Percentiles rank a stretch among this genome's conserved stretches.
These are phyloP conservation scores for Asterophora parasitica DNA, from an alignment of 768 basidiomycete genomes.

Conservation along the genomic window DNA sequence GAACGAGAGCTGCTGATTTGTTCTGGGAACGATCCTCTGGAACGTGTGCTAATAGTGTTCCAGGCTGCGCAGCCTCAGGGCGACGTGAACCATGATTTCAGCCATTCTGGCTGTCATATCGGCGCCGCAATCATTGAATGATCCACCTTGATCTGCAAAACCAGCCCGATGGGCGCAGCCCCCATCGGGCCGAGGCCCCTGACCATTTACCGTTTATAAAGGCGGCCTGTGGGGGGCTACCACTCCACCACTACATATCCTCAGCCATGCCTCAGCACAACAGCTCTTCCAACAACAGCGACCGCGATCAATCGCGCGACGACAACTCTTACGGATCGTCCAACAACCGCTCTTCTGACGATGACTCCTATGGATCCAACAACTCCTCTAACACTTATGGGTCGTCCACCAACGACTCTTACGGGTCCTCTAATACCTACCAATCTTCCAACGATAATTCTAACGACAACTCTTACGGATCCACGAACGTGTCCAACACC, in stretches of 20 bases:
- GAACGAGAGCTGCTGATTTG: no score
- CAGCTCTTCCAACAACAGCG: constrained; percentile 18
- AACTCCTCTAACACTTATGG: constrained; percentile 16
- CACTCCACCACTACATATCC: neutral
- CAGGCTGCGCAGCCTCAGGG: no score
- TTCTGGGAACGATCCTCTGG: no score
- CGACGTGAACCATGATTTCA: neutral
- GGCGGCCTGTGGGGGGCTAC: neutral
- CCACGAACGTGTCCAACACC: constrained; percentile 8
- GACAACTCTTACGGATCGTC: constrained; percentile 15
- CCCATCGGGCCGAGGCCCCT: neutral
- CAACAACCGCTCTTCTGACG: constrained; percentile 12
- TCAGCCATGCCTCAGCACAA: constrained; percentile 22
- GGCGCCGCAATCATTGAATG: constrained; percentile 12
- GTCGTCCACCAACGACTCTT: constrained; percentile 18
- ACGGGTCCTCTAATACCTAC: constrained; percentile 19
- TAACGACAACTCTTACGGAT: constrained; percentile 20
- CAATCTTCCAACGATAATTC: constrained; percentile 1
- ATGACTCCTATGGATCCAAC: constrained; percentile 13
- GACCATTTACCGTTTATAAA: neutral
- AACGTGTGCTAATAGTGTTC: no score
- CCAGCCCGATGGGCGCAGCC: neutral
- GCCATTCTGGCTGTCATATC: constrained; percentile 11
- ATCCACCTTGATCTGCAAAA: neutral
- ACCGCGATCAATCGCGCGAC: neutral